These are phyloP conservation scores for Kwoniella sp. DNA, from an alignment of 768 basidiomycete species.

Conservation along the genomic window DNA sequence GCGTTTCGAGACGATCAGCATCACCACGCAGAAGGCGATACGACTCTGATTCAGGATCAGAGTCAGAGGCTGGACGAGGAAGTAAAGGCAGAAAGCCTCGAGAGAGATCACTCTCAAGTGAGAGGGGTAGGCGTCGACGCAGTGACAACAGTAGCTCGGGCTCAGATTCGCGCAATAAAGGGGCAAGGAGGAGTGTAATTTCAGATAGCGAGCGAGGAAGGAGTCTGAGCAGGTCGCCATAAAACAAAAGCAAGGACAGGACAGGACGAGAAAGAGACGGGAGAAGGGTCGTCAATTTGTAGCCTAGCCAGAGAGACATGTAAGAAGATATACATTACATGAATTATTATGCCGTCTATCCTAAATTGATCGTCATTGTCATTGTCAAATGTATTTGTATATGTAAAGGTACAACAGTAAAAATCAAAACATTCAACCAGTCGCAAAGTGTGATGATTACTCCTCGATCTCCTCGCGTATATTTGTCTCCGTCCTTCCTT, in stretches of 20 bases:
- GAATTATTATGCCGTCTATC: too few relatives aligned
- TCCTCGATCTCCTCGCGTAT: not conserved
- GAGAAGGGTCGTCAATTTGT: too few relatives aligned
- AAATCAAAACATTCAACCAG: too few relatives aligned
- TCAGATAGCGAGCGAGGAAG: not conserved
- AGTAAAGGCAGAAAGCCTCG: constrained; percentile 5
- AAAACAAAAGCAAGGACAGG: not conserved
- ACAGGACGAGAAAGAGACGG: too few relatives aligned
- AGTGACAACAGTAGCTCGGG: not conserved
- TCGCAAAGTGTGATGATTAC: too few relatives aligned
- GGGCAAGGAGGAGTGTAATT: not conserved
- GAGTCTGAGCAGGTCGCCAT: not conserved
- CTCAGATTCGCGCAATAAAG: too few relatives aligned
- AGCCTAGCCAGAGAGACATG: not conserved
- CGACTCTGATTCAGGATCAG: constrained; percentile 3
- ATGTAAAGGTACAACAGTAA: not conserved
- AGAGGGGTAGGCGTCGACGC: not conserved
- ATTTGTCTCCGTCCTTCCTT: not conserved
- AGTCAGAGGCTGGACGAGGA: constrained; percentile 4
- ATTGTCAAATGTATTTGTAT: too few relatives aligned
- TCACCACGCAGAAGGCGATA: constrained; percentile 11
- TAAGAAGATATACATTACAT: too few relatives aligned
- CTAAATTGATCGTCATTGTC: too few relatives aligned
- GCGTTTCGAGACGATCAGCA: constrained; percentile 12
- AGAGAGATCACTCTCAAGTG: constrained; percentile 6